These are phyloP conservation scores for Marasmius sp. DNA, from an alignment of 1,284 basidiomycete genomes.

Conservation along the genomic window DNA sequence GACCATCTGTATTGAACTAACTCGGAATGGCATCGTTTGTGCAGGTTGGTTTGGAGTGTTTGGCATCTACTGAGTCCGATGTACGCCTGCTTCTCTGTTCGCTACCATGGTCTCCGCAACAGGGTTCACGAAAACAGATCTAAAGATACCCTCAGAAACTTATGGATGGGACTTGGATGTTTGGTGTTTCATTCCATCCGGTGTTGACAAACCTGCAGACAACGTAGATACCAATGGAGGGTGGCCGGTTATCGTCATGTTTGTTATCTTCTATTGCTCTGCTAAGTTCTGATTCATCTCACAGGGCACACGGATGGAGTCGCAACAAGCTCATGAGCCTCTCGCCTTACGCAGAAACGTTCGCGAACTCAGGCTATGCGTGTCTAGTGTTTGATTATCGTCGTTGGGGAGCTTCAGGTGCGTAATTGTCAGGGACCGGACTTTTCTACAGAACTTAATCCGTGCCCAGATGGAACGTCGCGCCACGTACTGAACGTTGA, in stretches of 20 bases:
- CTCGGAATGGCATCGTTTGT: no score
- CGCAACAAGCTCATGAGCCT: conserved; percentile 34
- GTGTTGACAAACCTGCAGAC: no score
- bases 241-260: conserved; percentile 37
- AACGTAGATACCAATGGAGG: conserved; percentile 7
- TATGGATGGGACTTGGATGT: conserved; percentile 35
- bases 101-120: no score
- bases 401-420: conserved; percentile 38
- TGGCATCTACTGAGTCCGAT: no score
- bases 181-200: conserved; percentile 31
- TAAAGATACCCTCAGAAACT: conserved; percentile 23
- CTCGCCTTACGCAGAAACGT: conserved; percentile 31
- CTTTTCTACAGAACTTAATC: neutral
- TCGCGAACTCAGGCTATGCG: conserved; percentile 31
- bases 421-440: neutral
- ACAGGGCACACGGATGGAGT: conserved; percentile 36
- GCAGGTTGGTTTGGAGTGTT: no score
- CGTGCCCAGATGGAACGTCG: conserved; percentile 30
- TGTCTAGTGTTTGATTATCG: conserved; percentile 40
- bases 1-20: no score
- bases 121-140: neutral
- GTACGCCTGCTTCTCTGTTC: no score
- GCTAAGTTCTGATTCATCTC: neutral
- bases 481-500: conserved; percentile 28
- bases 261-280: neutral